Evolutionary conservation across 345 rosid species (phyloP), one percentile per base, ranked within the genome.

Genomic region (Eucalyptus brandiana): DNA sequence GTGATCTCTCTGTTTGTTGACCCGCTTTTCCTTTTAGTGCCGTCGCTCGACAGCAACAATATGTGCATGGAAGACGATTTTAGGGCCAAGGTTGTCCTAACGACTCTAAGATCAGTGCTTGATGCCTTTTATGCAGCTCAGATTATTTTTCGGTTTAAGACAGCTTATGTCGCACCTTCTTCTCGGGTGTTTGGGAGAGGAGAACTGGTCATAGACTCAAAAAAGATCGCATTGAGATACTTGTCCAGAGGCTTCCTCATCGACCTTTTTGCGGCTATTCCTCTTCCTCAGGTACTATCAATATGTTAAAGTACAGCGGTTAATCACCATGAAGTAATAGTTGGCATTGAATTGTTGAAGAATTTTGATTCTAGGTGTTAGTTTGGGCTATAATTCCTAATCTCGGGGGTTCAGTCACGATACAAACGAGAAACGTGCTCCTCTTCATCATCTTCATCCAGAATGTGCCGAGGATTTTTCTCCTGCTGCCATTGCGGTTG

Each of bases 351-450:
- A 26, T 87, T 87, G 80, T 58, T 16, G 48, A 16, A 44, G 23
- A 72, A 86, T 54, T 13, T 32, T 87, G 53, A 18, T 21, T 88
- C 88, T 92, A 92, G 93, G 49, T 90, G 80, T 67, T 92, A 30
- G 44, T 90, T 56, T 92, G 90, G 93, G 19, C 87, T 16, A 89
- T 89, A 23, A 83, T 91, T 80, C 93, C 92, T 14, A 88, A 88
- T 17, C 37, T 89, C 34, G 47, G 89, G 54, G 40, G 86, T 40
- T 51, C 80, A 15, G 80, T 62, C 13, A 87, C 91, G 16, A 86
- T 87, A 47, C 86, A 89, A 32, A 88, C 87, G 18, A 89, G 80
- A 32, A 87, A 49, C 45, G n/a, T 87, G 30, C 87, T 92, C 12
- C 62, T 91, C 60, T 87, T 92, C 12, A 87, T 89, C 19, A 87